A percentile compares a stretch with the other conserved stretches of the same genome.
Conservation (phyloP, 805 yeast species). For the Pichia rugopelliculosa region DNA sequence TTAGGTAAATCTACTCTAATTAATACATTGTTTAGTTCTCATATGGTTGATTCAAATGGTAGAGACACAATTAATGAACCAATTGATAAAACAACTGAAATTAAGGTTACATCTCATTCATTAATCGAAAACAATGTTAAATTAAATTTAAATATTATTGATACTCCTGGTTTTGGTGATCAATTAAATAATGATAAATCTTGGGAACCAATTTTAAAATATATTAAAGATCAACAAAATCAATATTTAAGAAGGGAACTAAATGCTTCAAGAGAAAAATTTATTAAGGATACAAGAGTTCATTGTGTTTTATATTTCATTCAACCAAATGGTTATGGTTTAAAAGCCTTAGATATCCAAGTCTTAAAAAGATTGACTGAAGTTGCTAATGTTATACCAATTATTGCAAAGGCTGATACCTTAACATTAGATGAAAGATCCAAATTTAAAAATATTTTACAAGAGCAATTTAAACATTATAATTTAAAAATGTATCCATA, state of each 20-base stretch:
- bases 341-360: constrained; percentile 73
- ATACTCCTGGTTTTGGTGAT: constrained; percentile 98
- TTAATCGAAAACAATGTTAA: constrained; percentile 82
- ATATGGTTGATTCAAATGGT: constrained; percentile 67
- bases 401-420: constrained; percentile 90
- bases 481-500: constrained; percentile 78
- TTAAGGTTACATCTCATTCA: constrained; percentile 60
- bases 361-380: constrained; percentile 81
- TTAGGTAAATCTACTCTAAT: constrained; percentile 89
- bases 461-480: constrained; percentile 66
- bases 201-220: constrained; percentile 94
- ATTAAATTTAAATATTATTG: constrained; percentile 80
- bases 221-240: constrained; percentile 92
- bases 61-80: constrained; percentile 63
- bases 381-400: constrained; percentile 89
- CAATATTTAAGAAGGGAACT: constrained; percentile 86
- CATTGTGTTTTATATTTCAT: constrained; percentile 90
- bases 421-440: constrained; percentile 81
- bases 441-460: constrained; percentile 66
- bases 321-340: constrained; percentile 83
- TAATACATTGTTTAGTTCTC: constrained; percentile 84
- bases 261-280: constrained; percentile 85
- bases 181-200: constrained; percentile 91
- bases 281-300: constrained; percentile 80
- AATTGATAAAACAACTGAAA: constrained; percentile 79